Evolutionary conservation across 2,329 filamentous ascomycete genomes (phyloP).

Genomic region (Apiospora arundinis): DNA sequence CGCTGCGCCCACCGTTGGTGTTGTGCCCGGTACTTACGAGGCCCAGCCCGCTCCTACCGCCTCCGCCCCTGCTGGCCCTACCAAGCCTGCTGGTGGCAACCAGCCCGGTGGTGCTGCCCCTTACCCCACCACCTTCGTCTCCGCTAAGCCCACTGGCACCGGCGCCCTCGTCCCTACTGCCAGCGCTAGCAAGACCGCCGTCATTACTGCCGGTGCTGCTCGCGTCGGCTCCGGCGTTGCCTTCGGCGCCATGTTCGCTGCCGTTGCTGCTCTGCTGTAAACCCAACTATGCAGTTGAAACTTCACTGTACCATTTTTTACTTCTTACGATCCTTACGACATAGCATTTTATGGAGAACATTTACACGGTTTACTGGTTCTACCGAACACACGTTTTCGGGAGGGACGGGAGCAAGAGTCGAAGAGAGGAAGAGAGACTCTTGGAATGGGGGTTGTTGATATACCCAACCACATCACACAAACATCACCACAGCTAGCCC

Average conservation of each 20-base stretch:
- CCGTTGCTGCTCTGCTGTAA: slow-evolving; percentile 39
- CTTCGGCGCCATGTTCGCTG: slow-evolving; percentile 51
- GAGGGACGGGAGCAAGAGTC: neutral
- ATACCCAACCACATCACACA: slow-evolving; percentile 7
- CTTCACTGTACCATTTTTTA: slow-evolving; percentile 31
- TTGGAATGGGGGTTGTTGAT: neutral
- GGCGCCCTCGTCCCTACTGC: slow-evolving; percentile 35
- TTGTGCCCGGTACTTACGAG: slow-evolving; percentile 32
- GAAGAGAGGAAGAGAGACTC: neutral
- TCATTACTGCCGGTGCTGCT: slow-evolving; percentile 42
- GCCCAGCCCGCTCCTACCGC: slow-evolving; percentile 40
- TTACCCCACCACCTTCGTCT: slow-evolving; percentile 43
- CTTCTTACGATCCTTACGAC: slow-evolving; percentile 67
- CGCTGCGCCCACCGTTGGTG: slow-evolving; percentile 43
- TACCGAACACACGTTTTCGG: slow-evolving; percentile 12
- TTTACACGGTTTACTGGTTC: slow-evolving; percentile 19
- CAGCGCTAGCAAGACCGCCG: slow-evolving; percentile 29
- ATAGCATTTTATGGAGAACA: slow-evolving; percentile 16
- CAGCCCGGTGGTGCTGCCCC: slow-evolving; percentile 33
- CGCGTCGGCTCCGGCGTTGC: slow-evolving; percentile 51
- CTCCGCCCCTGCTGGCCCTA: slow-evolving; percentile 41
- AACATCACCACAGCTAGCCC: slow-evolving; percentile 13
- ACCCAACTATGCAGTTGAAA: neutral
- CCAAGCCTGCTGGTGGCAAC: slow-evolving; percentile 32
- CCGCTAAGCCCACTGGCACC: slow-evolving; percentile 46